Evolutionary conservation across 2,329 filamentous ascomycete genomes (phyloP).

Genomic region (Hypoxylon sp.): DNA sequence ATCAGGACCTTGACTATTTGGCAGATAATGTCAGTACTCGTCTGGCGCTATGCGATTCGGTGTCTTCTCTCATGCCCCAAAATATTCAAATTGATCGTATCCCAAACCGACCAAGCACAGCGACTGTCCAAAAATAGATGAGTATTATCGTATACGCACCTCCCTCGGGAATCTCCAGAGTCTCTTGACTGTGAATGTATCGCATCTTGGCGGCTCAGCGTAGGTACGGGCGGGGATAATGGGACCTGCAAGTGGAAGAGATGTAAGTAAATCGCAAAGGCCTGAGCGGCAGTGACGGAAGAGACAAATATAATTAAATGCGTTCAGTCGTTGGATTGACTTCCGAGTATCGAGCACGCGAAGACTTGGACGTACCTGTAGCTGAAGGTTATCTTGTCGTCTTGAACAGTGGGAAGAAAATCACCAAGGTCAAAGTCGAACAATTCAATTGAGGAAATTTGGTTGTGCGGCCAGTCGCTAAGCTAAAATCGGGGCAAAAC

Average conservation of each 20-base stretch:
- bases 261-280: slow-evolving; percentile 19
- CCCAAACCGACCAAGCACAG: background rate
- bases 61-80: slow-evolving; percentile 1
- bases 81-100: slow-evolving; percentile 1
- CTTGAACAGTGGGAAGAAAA: slow-evolving; percentile 37
- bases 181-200: slow-evolving; percentile 99
- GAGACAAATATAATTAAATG: background rate
- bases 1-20: slow-evolving; percentile 92
- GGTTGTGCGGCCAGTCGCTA: slow-evolving; percentile 42
- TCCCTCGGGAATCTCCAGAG: slow-evolving; percentile 93
- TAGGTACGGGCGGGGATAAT: slow-evolving; percentile 52
- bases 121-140: slow-evolving; percentile 1
- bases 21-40: slow-evolving; percentile 48
- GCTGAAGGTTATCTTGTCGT: slow-evolving; percentile 39
- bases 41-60: slow-evolving; percentile 12
- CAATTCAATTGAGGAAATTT: slow-evolving; percentile 40
- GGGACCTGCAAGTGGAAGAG: slow-evolving; percentile 35
- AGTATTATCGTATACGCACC: slow-evolving; percentile 68
- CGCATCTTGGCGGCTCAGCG: slow-evolving; percentile 82
- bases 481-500: slow-evolving; percentile 43
- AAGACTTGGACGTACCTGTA: slow-evolving; percentile 32
- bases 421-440: slow-evolving; percentile 39
- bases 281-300: slow-evolving; percentile 3
- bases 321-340: background rate
- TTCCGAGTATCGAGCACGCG: slow-evolving; percentile 1